Conservation (phyloP, 352 stramenopile species). For the Phytophthora tubulina region DNA sequence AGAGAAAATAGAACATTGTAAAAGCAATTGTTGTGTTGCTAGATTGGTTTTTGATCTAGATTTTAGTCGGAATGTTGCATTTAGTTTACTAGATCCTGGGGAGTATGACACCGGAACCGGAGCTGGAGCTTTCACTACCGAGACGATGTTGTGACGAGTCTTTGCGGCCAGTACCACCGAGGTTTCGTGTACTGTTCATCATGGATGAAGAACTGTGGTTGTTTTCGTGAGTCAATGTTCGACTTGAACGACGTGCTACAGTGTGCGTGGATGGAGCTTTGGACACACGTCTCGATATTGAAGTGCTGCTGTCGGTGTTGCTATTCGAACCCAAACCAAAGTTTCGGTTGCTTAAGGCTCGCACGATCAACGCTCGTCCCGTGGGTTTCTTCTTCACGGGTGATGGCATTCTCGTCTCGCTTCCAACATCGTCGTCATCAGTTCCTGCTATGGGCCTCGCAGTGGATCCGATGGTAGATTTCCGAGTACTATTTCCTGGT, state of each 20-base stretch:
- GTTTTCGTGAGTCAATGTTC: constrained; percentile 38
- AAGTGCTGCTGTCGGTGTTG: constrained; percentile 37
- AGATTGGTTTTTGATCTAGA: background rate
- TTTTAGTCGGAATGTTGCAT: background rate
- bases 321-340: constrained; percentile 30
- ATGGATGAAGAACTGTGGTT: constrained; percentile 31
- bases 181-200: constrained; percentile 39
- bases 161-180: constrained; percentile 23
- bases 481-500: constrained; percentile 11
- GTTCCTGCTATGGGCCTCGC: constrained; percentile 9
- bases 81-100: constrained; percentile 51
- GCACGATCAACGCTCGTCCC: constrained; percentile 37
- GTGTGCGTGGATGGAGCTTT: constrained; percentile 38
- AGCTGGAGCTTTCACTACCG: constrained; percentile 39
- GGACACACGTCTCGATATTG: constrained; percentile 48
- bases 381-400: constrained; percentile 69
- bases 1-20: background rate
- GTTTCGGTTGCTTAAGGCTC: constrained; percentile 50
- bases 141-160: constrained; percentile 38
- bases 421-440: constrained; percentile 36
- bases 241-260: constrained; percentile 25
- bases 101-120: constrained; percentile 53
- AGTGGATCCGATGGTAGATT: constrained; percentile 22
- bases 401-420: constrained; percentile 58
- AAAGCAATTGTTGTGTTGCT: background rate